Evolutionary conservation across 179 eudicot genomes (phyloP).

Genomic region (Kewa caespitosa): DNA sequence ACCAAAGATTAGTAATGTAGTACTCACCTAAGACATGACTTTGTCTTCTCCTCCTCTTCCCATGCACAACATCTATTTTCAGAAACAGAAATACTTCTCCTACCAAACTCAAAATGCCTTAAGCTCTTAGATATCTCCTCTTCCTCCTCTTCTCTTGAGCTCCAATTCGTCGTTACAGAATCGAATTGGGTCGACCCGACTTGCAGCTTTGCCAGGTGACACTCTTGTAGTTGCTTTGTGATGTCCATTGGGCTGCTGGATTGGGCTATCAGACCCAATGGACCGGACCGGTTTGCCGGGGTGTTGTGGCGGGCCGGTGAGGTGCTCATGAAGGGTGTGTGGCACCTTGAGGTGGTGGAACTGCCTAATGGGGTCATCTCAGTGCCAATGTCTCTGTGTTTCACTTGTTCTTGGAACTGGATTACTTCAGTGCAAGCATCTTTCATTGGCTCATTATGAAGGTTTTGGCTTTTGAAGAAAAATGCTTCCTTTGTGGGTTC

Average conservation of each 20-base stretch:
- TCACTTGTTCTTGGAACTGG: slow-evolving; percentile 37
- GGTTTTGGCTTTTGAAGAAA: slow-evolving; percentile 45
- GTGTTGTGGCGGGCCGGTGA: slow-evolving; percentile 86
- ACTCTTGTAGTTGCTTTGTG: slow-evolving; percentile 49
- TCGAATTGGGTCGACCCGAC: slow-evolving; percentile 47
- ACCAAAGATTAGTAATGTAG: background rate
- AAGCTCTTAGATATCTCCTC: slow-evolving; percentile 91
- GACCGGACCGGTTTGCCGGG: slow-evolving; percentile 65
- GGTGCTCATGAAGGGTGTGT: slow-evolving; percentile 63
- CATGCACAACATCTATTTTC: slow-evolving; percentile 56
- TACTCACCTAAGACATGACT: slow-evolving; percentile 65
- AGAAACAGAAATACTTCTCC: slow-evolving; percentile 61
- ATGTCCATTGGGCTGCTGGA: slow-evolving; percentile 32
- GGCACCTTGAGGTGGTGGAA: slow-evolving; percentile 73
- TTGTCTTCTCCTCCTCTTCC: slow-evolving; percentile 80
- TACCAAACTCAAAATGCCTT: slow-evolving; percentile 74
- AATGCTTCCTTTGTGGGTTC: slow-evolving; percentile 63
- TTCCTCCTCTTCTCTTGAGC: slow-evolving; percentile 87
- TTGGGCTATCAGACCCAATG: slow-evolving; percentile 33
- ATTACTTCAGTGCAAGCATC: slow-evolving; percentile 42
- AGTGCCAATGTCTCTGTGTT: slow-evolving; percentile 79
- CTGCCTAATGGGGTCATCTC: slow-evolving; percentile 94
- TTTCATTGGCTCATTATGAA: slow-evolving; percentile 35
- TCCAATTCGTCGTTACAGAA: slow-evolving; percentile 65
- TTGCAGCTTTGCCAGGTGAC: slow-evolving; percentile 63